Evolutionary conservation across 495 filamentous ascomycete species (phyloP).

Genomic region (Annulohypoxylon maeteangense): DNA sequence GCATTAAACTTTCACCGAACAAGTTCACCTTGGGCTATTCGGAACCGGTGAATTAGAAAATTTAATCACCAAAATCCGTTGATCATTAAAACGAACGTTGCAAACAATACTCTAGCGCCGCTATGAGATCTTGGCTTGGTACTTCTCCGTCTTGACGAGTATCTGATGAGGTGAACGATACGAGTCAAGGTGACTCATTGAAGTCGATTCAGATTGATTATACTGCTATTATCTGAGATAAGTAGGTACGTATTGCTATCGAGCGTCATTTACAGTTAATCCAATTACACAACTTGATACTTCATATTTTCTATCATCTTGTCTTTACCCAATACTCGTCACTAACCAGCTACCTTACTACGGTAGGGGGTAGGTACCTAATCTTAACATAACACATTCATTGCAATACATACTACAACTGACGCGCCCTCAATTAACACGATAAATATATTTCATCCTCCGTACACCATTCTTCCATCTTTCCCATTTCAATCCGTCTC

Average conservation of each 20-base stretch:
- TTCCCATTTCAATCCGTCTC: background rate
- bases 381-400: background rate
- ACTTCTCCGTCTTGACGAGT: constrained; percentile 1
- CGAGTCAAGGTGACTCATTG: constrained; percentile 1
- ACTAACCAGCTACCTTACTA: background rate
- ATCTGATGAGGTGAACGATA: constrained; percentile 12
- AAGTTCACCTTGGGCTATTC: background rate
- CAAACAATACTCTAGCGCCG: background rate
- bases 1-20: background rate
- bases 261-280: background rate
- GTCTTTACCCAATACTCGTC: background rate
- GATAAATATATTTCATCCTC: background rate
- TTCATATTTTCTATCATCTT: background rate
- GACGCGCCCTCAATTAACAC: background rate
- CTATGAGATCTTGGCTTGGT: constrained; percentile 12
- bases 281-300: background rate
- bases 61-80: background rate
- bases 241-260: background rate
- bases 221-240: background rate
- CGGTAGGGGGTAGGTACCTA: background rate
- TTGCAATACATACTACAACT: background rate
- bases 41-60: background rate
- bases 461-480: background rate
- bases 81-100: background rate
- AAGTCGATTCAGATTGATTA: background rate